Evolutionary conservation across 345 rosid genomes (phyloP).

Genomic region (Psidium guajava): DNA sequence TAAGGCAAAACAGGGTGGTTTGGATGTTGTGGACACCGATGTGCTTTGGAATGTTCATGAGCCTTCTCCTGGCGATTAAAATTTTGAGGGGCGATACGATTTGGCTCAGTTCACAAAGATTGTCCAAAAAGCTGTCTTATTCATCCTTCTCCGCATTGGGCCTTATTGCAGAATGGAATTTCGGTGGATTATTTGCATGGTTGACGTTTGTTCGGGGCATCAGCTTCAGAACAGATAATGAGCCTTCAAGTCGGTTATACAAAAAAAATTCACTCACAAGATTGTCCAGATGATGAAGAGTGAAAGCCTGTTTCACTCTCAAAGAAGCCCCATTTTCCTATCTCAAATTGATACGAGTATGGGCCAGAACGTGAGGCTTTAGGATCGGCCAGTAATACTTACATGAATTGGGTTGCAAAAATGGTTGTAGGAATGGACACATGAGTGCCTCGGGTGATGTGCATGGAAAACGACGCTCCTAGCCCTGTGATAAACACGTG

Average conservation of each 20-base stretch:
- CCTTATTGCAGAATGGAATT: slow-evolving; percentile 74
- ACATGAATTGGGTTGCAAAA: slow-evolving; percentile 56
- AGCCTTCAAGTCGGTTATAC: slow-evolving; percentile 48
- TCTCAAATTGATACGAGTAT: slow-evolving; percentile 62
- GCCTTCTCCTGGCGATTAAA: slow-evolving; percentile 56
- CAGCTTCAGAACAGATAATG: slow-evolving; percentile 80
- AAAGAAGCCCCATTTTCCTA: slow-evolving; percentile 37
- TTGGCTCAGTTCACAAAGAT: slow-evolving; percentile 46
- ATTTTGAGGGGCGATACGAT: slow-evolving; percentile 49
- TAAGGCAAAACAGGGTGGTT: slow-evolving; percentile 62
- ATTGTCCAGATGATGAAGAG: slow-evolving; percentile 27
- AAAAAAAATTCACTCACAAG: slow-evolving; percentile 18
- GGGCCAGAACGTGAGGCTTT: slow-evolving; percentile 26
- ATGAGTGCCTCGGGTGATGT: slow-evolving; percentile 76
- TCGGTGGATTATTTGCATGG: slow-evolving; percentile 83
- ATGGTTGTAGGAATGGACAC: slow-evolving; percentile 48
- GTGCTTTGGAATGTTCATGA: slow-evolving; percentile 72
- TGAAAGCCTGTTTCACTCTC: slow-evolving; percentile 23
- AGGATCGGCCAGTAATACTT: slow-evolving; percentile 44
- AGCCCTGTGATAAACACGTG: slow-evolving; percentile 37
- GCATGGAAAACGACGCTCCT: slow-evolving; percentile 65
- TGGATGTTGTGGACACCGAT: slow-evolving; percentile 57
- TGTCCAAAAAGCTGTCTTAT: slow-evolving; percentile 40
- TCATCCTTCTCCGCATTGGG: slow-evolving; percentile 61
- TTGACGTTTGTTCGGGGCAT: slow-evolving; percentile 73